phyloP scores from a whole-genome alignment of 176 grass and related monocot genomes.

The Eleusine indica region DNA sequence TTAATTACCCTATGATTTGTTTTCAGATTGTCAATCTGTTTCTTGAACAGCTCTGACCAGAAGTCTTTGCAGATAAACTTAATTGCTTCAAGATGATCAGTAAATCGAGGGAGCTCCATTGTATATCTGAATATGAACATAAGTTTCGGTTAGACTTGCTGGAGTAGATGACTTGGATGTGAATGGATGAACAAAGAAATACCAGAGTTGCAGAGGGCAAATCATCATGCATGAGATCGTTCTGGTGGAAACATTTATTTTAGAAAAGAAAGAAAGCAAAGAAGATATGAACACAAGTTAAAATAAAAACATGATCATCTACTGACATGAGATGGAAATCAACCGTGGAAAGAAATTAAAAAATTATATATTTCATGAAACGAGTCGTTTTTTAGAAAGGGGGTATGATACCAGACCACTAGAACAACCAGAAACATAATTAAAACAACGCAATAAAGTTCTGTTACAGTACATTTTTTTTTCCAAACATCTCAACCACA shows the following conservation, averaged over 20 bases:
- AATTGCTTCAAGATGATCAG: constrained; percentile 94
- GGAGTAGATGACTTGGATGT: not conserved
- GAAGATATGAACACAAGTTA: no score
- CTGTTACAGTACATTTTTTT: no score
- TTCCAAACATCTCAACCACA: no score
- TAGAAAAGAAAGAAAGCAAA: not conserved
- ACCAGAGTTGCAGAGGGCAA: no score
- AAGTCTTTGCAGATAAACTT: constrained; percentile 99
- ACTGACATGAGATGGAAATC: constrained; percentile 14
- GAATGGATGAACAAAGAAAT: no score
- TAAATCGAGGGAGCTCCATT: constrained; percentile 88
- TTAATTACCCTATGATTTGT: constrained; percentile 93
- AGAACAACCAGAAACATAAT: no score
- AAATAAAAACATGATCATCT: no score
- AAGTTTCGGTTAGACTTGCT: constrained; percentile 1
- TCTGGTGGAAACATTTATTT: not conserved
- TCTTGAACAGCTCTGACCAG: constrained; percentile 97
- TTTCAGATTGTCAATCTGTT: constrained; percentile 96
- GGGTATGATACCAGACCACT: no score
- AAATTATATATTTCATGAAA: no score
- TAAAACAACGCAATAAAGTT: no score
- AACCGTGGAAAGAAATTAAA: no score
- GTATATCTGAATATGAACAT: constrained; percentile 68
- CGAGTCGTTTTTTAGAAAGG: no score
- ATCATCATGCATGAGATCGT: not conserved